Conservation (phyloP, 2,329 filamentous ascomycete species). For the Colletotrichum cuscutae region DNA sequence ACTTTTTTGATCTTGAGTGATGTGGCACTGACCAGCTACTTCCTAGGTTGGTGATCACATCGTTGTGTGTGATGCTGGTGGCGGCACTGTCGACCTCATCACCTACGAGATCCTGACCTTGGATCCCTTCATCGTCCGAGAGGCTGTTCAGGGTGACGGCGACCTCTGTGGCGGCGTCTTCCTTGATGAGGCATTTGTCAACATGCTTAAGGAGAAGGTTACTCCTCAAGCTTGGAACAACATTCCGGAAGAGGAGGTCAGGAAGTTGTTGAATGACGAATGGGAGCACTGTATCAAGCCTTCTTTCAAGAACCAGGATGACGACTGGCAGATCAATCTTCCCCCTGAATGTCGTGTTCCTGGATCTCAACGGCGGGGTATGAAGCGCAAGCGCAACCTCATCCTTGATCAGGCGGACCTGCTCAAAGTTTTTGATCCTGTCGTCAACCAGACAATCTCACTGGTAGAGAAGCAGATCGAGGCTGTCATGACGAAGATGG, state of each 20-base stretch:
- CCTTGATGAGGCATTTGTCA: too few relatives aligned
- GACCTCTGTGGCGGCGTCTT: too few relatives aligned
- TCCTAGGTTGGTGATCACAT: slow-evolving; percentile 38
- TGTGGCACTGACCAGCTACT: neutral
- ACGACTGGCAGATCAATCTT: slow-evolving; percentile 34
- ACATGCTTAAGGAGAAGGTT: too few relatives aligned
- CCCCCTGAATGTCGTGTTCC: slow-evolving; percentile 22
- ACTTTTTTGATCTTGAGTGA: too few relatives aligned
- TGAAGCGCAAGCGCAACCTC: neutral
- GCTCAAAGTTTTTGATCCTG: slow-evolving; percentile 36
- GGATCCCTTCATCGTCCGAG: too few relatives aligned
- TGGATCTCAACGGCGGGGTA: neutral
- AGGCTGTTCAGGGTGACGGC: too few relatives aligned
- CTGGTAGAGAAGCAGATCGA: slow-evolving; percentile 41
- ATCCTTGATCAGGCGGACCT: slow-evolving; percentile 36
- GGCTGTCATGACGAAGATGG: slow-evolving; percentile 33
- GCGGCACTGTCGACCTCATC: slow-evolving; percentile 30
- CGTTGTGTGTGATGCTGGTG: slow-evolving; percentile 50
- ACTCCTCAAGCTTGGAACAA: neutral
- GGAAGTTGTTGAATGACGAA: slow-evolving; percentile 30
- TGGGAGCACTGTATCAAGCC: slow-evolving; percentile 43
- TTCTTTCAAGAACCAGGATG: slow-evolving; percentile 31
- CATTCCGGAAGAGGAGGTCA: neutral
- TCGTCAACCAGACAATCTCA: slow-evolving; percentile 34
- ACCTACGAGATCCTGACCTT: too few relatives aligned